Evolutionary conservation across 2,329 filamentous ascomycete genomes (phyloP).

Genomic region (Cordyceps militaris): DNA sequence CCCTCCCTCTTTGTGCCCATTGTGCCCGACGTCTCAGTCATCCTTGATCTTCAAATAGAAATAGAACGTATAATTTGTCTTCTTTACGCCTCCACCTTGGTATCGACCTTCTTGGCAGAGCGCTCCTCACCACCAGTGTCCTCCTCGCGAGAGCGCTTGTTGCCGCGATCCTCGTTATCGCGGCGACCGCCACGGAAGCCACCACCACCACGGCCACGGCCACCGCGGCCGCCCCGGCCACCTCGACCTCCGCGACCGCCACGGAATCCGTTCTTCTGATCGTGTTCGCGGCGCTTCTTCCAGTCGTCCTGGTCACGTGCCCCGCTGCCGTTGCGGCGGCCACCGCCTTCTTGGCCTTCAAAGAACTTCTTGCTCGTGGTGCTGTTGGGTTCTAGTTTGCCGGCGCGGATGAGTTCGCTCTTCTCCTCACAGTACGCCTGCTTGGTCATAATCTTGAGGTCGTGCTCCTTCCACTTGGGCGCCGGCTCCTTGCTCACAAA

Average conservation of each 20-base stretch:
- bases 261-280: slow-evolving; percentile 53
- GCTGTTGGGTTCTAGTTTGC: slow-evolving; percentile 56
- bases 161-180: slow-evolving; percentile 21
- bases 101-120: slow-evolving; percentile 56
- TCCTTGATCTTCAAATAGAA: too few relatives aligned
- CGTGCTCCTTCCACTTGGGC: slow-evolving; percentile 76
- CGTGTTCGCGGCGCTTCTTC: slow-evolving; percentile 56
- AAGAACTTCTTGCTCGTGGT: slow-evolving; percentile 38
- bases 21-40: background rate
- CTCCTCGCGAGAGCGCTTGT: slow-evolving; percentile 50
- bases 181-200: slow-evolving; percentile 30
- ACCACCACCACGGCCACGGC: slow-evolving; percentile 36
- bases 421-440: slow-evolving; percentile 78
- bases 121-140: slow-evolving; percentile 37
- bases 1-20: background rate
- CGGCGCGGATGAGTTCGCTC: slow-evolving; percentile 61
- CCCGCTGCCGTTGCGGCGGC: slow-evolving; percentile 32
- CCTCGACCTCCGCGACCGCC: slow-evolving; percentile 38
- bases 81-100: slow-evolving; percentile 32
- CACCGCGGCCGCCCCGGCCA: slow-evolving; percentile 34
- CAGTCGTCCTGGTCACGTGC: slow-evolving; percentile 49
- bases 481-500: slow-evolving; percentile 76
- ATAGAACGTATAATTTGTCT: background rate
- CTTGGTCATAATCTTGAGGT: slow-evolving; percentile 82
- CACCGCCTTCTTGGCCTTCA: slow-evolving; percentile 37